Conservation (phyloP, 2,329 filamentous ascomycete genomes). For the Cercospora zeina region DNA sequence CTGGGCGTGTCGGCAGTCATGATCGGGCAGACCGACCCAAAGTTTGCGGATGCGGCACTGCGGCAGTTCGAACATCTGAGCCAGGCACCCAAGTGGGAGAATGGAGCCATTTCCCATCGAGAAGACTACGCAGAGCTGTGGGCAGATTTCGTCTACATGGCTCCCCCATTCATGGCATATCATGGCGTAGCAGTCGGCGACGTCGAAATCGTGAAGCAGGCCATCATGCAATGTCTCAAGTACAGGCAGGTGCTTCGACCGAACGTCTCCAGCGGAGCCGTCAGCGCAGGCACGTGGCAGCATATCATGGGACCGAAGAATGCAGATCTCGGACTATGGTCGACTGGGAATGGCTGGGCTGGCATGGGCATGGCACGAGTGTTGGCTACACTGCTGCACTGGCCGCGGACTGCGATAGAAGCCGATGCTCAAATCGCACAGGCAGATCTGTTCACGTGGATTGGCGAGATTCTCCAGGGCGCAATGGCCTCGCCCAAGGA, state of each 20-base stretch:
- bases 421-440: conserved; percentile 16
- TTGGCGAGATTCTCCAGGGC: conserved; percentile 45
- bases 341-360: conserved; percentile 54
- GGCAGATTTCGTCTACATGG: conserved; percentile 55
- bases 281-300: conserved; percentile 44
- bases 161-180: conserved; percentile 52
- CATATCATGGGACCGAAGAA: conserved; percentile 46
- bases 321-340: conserved; percentile 48
- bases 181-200: conserved; percentile 46
- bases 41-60: conserved; percentile 44
- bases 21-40: conserved; percentile 42
- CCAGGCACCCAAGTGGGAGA: conserved; percentile 40
- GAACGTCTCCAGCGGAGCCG: conserved; percentile 26
- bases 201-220: conserved; percentile 39
- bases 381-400: conserved; percentile 44
- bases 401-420: conserved; percentile 12
- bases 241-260: conserved; percentile 46
- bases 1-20: conserved; percentile 50
- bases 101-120: conserved; percentile 53
- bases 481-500: conserved; percentile 36
- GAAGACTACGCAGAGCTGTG: conserved; percentile 49
- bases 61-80: conserved; percentile 48
- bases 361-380: conserved; percentile 52
- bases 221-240: conserved; percentile 46
- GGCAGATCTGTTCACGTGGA: conserved; percentile 38